These are phyloP conservation scores for Dendrocalamus sinicus DNA, from an alignment of 176 grass and related monocot species.

Conservation along the genomic window DNA sequence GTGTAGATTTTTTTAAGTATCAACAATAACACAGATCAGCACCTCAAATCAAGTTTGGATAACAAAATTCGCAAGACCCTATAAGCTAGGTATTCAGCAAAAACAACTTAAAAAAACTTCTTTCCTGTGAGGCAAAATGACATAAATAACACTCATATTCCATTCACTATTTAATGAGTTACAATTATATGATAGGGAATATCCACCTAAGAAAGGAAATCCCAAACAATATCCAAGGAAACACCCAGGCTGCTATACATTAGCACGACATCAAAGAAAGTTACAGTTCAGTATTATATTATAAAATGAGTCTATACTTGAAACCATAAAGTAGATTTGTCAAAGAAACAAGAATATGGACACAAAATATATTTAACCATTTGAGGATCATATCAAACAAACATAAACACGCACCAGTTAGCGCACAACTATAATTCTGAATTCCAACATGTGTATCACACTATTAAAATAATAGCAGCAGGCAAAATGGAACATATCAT, in stretches of 20 bases:
- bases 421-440: neutral
- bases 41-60: neutral
- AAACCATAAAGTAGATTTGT: slow-evolving; percentile 16
- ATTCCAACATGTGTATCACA: neutral
- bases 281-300: neutral
- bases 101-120: neutral
- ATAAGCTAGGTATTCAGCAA: neutral
- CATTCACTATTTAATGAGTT: neutral
- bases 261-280: neutral
- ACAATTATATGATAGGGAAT: neutral
- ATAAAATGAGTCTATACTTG: neutral
- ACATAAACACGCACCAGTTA: neutral
- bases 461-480: neutral
- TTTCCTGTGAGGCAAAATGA: neutral
- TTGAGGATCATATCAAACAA: neutral
- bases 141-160: neutral
- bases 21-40: neutral
- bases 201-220: neutral
- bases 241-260: neutral
- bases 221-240: neutral
- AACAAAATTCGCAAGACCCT: neutral
- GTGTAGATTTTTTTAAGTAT: neutral
- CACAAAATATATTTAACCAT: neutral
- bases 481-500: neutral
- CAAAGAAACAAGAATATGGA: neutral